phyloP scores from a whole-genome alignment of 1,284 basidiomycete genomes.

The Cutaneotrichosporon dermatis region DNA sequence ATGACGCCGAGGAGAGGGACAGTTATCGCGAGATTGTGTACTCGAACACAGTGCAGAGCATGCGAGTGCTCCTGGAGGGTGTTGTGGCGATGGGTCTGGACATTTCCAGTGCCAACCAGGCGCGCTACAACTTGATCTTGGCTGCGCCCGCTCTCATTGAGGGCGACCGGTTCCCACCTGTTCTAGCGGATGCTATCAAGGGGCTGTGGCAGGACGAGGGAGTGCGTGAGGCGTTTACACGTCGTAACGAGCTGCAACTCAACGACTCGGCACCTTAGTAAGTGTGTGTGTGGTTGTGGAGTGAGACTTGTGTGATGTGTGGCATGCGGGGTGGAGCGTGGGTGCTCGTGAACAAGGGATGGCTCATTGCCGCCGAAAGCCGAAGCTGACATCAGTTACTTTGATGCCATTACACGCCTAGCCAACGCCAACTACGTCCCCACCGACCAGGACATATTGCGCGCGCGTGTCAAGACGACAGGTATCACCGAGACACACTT shows the following conservation, averaged over 20 bases:
- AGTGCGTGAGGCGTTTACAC: conserved; percentile 75
- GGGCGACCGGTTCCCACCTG: conserved; percentile 68
- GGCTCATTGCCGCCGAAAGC: too few species aligned
- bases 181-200: conserved; percentile 74
- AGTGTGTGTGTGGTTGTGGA: too few species aligned
- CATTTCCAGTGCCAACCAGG: conserved; percentile 64
- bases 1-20: conserved; percentile 85
- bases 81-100: conserved; percentile 69
- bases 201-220: conserved; percentile 84
- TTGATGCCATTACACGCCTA: conserved; percentile 86
- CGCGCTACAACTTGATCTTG: conserved; percentile 71
- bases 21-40: conserved; percentile 97
- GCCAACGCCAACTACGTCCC: conserved; percentile 70
- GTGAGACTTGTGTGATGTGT: neutral
- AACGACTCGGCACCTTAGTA: conserved; percentile 90
- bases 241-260: conserved; percentile 89
- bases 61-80: conserved; percentile 92
- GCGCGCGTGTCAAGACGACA: conserved; percentile 91
- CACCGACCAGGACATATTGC: conserved; percentile 90
- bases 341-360: too few species aligned
- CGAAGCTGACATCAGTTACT: conserved; percentile 58
- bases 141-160: conserved; percentile 81
- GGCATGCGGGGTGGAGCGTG: too few species aligned
- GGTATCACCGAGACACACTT: conserved; percentile 97
- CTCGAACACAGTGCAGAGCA: conserved; percentile 92